phyloP scores from a whole-genome alignment of 306 rosid genomes.

The Astragalus membranaceus region DNA sequence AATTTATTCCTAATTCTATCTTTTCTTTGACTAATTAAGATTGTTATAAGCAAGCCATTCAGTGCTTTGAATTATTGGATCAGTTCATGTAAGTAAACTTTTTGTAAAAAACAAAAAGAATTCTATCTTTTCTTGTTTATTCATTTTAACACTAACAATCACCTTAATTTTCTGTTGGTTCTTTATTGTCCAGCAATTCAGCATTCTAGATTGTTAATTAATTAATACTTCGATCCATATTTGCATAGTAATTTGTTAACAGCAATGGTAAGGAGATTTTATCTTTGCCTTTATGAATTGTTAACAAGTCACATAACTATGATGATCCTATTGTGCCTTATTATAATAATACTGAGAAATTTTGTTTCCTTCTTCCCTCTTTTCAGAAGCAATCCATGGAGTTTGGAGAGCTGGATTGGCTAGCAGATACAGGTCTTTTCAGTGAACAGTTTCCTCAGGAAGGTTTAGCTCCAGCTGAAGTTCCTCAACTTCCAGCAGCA shows the following conservation, averaged over 20 bases:
- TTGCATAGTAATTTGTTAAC: not conserved
- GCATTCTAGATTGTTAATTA: not conserved
- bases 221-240: not conserved
- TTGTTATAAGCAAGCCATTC: too few species aligned
- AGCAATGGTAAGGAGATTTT: not conserved
- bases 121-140: not conserved
- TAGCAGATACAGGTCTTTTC: slow-evolving; percentile 63
- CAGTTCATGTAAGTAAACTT: too few species aligned
- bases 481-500: slow-evolving; percentile 69
- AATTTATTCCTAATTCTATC: not conserved
- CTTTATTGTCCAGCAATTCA: not conserved
- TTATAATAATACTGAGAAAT: not conserved
- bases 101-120: too few species aligned
- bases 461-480: slow-evolving; percentile 82
- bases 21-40: too few species aligned
- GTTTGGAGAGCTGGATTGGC: slow-evolving; percentile 91
- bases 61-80: too few species aligned
- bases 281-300: not conserved
- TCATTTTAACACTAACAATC: not conserved
- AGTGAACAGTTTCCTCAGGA: slow-evolving; percentile 63
- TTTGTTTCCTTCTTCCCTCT: not conserved
- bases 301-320: not conserved
- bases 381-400: slow-evolving; percentile 71
- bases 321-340: not conserved
- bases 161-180: not conserved